Base-by-base conservation (phyloP, 495 filamentous ascomycete genomes). In the Penicillium manginii region DNA sequence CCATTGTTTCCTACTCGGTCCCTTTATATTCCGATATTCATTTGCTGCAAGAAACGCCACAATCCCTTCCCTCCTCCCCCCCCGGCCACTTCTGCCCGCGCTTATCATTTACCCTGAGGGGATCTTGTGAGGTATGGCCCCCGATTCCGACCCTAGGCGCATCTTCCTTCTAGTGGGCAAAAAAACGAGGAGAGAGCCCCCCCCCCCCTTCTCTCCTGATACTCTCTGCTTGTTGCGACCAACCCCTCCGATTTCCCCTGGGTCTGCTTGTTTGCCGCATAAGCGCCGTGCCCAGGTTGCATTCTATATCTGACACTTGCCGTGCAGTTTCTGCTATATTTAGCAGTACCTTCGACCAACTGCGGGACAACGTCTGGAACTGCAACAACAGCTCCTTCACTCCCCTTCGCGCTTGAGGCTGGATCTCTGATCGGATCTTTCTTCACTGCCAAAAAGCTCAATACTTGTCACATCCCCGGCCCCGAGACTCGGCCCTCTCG, bases 311-410 rank as follows among this genome's bases (percentile, higher is more conserved):
- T 69, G 65, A 68, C 69, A 62, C 58, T 71, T 60, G 59, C 52
- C 58, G 59, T 66, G 62, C 67, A 68, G 68, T 40, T 67, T 67
- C 68, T 70, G 70, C 73, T 76, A 76, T 71, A 73, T 70, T 76
- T 76, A 76, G 73, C 64, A 75, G 12, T 66, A 29, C 57, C 63
- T 61, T 74, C 64, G 58, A 60, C 61, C 26, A 29, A 63, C 66
- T 65, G 63, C 67, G 59, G 61, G 61, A 64, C 67, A 60, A 55
- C 61, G 59, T 45, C 59, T 65, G 66, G 71, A 68, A 68, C 60
- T 63, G 65, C 62, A 50, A 43, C 15, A 43, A 57, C 49, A 37
- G 15, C 11, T 11, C 35, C 35, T 37, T 37, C 35, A 14, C 9
- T 2, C 35, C 35, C 35, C 4, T n/a, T 37, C 6, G 52, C 53